Conservation (phyloP, 139 green algal species). For the Penium margaritaceum region DNA sequence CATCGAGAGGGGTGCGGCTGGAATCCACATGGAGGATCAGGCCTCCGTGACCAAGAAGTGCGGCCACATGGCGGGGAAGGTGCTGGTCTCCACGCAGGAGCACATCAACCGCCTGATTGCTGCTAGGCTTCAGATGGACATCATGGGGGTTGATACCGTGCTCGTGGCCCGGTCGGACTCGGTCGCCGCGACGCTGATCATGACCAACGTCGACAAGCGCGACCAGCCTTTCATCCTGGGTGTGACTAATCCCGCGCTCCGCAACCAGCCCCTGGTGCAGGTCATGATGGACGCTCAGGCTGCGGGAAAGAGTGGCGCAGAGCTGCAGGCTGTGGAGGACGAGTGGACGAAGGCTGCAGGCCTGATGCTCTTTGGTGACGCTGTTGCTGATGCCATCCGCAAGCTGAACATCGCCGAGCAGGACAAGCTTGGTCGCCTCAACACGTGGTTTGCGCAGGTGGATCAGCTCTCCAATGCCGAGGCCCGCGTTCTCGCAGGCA, state of each 20-base stretch:
- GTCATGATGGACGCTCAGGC: constrained; percentile 27
- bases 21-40: constrained; percentile 49
- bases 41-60: constrained; percentile 47
- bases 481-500: constrained; percentile 12
- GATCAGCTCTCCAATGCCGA: constrained; percentile 15
- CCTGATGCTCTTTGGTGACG: constrained; percentile 14
- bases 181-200: constrained; percentile 71
- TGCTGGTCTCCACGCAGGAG: constrained; percentile 40
- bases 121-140: constrained; percentile 33
- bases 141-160: constrained; percentile 37
- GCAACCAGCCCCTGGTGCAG: constrained; percentile 22
- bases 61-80: constrained; percentile 47
- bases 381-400: constrained; percentile 33
- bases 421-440: constrained; percentile 23
- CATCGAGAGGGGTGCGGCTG: constrained; percentile 38
- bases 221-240: constrained; percentile 75
- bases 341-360: constrained; percentile 28
- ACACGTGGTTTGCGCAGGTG: constrained; percentile 33
- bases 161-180: constrained; percentile 69
- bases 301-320: constrained; percentile 27
- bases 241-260: constrained; percentile 41
- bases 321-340: constrained; percentile 43
- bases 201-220: constrained; percentile 67
- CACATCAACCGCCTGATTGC: constrained; percentile 42
- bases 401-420: constrained; percentile 22